Evolutionary conservation across 2,329 filamentous ascomycete genomes (phyloP).

Genomic region (Xylaria sp.): DNA sequence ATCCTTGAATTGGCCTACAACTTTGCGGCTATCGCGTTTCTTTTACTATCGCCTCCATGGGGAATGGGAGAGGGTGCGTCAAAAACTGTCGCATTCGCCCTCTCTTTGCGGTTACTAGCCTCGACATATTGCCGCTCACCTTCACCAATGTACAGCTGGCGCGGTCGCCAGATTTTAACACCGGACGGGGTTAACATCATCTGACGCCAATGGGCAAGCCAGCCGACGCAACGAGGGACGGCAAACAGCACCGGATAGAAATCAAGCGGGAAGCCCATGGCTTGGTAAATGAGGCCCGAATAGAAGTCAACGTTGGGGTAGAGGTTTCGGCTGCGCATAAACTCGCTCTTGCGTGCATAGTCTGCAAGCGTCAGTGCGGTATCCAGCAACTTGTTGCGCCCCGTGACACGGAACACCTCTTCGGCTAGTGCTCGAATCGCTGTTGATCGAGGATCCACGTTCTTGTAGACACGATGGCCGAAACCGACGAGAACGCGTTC

Average conservation of each 20-base stretch:
- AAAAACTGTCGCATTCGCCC: slow-evolving; percentile 47
- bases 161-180: slow-evolving; percentile 62
- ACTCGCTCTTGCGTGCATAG: slow-evolving; percentile 57
- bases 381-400: slow-evolving; percentile 61
- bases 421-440: slow-evolving; percentile 61
- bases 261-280: slow-evolving; percentile 63
- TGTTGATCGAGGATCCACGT: slow-evolving; percentile 62
- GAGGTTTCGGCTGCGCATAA: slow-evolving; percentile 59
- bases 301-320: slow-evolving; percentile 65
- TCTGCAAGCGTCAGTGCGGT: slow-evolving; percentile 59
- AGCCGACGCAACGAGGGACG: slow-evolving; percentile 61
- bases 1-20: slow-evolving; percentile 34
- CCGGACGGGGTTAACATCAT: slow-evolving; percentile 58
- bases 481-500: slow-evolving; percentile 65
- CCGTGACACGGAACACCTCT: slow-evolving; percentile 60
- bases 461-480: slow-evolving; percentile 65
- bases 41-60: slow-evolving; percentile 56
- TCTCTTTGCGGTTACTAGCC: slow-evolving; percentile 48
- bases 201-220: slow-evolving; percentile 63
- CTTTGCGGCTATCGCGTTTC: slow-evolving; percentile 52
- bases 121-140: slow-evolving; percentile 57
- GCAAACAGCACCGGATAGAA: slow-evolving; percentile 64
- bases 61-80: slow-evolving; percentile 51
- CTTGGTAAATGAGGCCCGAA: slow-evolving; percentile 62
- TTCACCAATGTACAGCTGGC: slow-evolving; percentile 60